Conservation (phyloP, 768 basidiomycete genomes). For the Tremella fuciformis region DNA sequence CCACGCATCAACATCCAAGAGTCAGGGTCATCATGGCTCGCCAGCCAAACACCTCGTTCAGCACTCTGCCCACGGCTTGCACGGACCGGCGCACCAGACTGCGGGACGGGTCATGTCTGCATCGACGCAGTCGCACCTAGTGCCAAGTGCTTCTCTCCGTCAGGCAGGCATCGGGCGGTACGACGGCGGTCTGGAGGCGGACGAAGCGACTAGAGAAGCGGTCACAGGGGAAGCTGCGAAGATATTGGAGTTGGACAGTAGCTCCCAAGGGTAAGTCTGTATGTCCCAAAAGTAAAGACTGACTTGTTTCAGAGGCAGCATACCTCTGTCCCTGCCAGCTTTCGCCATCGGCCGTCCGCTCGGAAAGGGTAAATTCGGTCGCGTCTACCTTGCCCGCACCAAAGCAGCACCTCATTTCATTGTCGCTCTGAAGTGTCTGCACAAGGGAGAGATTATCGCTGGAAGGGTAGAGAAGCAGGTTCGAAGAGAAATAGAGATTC, state of each 20-base stretch:
- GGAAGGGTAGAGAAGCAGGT: conserved; percentile 94
- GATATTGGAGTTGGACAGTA: conserved; percentile 80
- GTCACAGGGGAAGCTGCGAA: conserved; percentile 75
- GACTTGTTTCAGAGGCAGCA: conserved; percentile 20
- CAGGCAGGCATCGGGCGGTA: conserved; percentile 65
- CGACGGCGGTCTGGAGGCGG: conserved; percentile 93
- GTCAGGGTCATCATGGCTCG: conserved; percentile 6
- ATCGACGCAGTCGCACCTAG: conserved; percentile 19
- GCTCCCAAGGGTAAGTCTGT: conserved; percentile 37
- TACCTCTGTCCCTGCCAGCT: conserved; percentile 74
- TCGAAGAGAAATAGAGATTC: conserved; percentile 95
- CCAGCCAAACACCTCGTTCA: conserved; percentile 17
- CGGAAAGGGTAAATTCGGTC: conserved; percentile 98
- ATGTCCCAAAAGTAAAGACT: neutral
- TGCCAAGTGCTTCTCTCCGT: conserved; percentile 7
- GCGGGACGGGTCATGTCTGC: conserved; percentile 34
- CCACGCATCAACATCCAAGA: conserved; percentile 7
- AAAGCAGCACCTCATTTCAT: conserved; percentile 84
- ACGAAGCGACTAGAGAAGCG: conserved; percentile 63
- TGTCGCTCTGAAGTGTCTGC: conserved; percentile 91
- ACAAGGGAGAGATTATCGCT: conserved; percentile 92
- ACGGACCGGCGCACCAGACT: conserved; percentile 52
- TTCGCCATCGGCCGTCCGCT: conserved; percentile 95
- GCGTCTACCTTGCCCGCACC: conserved; percentile 97
- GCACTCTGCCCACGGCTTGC: conserved; percentile 51